These are phyloP conservation scores for Mycena sanguinolenta DNA, from an alignment of 768 basidiomycete species.

Conservation along the genomic window DNA sequence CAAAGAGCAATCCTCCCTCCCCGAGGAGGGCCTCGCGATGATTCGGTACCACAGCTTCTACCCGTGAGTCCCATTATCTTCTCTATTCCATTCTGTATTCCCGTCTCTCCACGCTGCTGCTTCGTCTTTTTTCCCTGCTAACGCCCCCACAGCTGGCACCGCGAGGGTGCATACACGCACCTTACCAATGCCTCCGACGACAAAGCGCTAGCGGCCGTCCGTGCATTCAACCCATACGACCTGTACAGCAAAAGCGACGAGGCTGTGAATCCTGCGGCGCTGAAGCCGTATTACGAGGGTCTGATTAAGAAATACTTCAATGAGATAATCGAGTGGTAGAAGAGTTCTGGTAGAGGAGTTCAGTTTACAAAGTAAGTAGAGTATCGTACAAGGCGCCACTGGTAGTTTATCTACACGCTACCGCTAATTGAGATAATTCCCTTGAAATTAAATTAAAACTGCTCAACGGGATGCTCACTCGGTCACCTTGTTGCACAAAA, in stretches of 20 bases:
- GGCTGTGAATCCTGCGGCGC: constrained; percentile 68
- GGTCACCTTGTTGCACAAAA: too few species aligned
- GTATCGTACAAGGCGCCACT: too few species aligned
- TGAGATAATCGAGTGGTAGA: constrained; percentile 82
- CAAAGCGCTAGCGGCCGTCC: constrained; percentile 77
- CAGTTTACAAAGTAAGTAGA: too few species aligned
- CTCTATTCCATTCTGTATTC: too few species aligned
- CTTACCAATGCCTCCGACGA: constrained; percentile 81
- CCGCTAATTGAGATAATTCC: too few species aligned
- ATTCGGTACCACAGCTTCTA: constrained; percentile 97
- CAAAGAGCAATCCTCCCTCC: constrained; percentile 85
- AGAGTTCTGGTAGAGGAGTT: too few species aligned
- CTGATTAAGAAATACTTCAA: constrained; percentile 93
- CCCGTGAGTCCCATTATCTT: constrained; percentile 60
- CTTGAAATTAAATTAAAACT: too few species aligned
- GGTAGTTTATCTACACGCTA: too few species aligned
- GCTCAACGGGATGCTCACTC: too few species aligned
- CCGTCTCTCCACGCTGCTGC: neutral
- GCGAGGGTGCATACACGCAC: constrained; percentile 87
- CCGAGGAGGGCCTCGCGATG: constrained; percentile 88
- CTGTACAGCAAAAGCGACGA: constrained; percentile 92
- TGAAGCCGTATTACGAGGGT: constrained; percentile 86
- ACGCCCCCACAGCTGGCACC: constrained; percentile 75
- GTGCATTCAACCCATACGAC: constrained; percentile 94
- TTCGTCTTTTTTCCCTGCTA: neutral